Base-by-base conservation (phyloP, 192 early-diverging fungal genomes). In the Coemansia sp. region DNA sequence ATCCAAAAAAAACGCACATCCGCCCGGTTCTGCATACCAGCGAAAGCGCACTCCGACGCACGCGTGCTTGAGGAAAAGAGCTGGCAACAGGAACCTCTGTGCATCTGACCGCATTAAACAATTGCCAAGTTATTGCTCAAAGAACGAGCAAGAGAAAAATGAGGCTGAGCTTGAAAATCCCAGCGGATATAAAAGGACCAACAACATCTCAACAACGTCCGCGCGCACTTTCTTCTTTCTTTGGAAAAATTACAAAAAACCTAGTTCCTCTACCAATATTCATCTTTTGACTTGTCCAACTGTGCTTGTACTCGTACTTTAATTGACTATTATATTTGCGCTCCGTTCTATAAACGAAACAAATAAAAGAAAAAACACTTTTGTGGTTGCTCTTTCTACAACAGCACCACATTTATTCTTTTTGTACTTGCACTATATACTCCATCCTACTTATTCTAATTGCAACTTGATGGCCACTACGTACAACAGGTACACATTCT, bases 401-500 rank as follows among this genome's bases (percentile, higher is more conserved):
- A 37, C 5, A 54, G 12, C 22, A 17, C 37, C 19, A 57, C 37
- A 11, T 37, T 17, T 9, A 8, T 42, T 59, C 31, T 26, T 57
- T 10, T 57, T 37, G 17, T 57, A 17, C n/a, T 60, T 11, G 42
- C 37, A 48, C 40, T 14, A 5, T 52, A 23, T 34, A 21, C 3
- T 50, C 44, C 25, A 47, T 21, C 28, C 49, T 48, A 6, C 38
- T 48, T 34, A 34, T 34, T 56, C 19, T 48, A 53, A 50, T 52
- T 52, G 51, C 28, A 28, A 48, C 26, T 61, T 52, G 23, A 63
- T 63, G 61, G 61, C 34, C 28, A 28, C 60, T 37, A 48, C 59
- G 48, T 61, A 28, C 49, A 54, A 36, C 49, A 68, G 53, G 54
- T 68, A 68, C 50, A 68, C 62, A 34, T 65, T 68, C 31, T 47